phyloP scores from a whole-genome alignment of 73 alveolate species.

The Paramecium bursaria region DNA sequence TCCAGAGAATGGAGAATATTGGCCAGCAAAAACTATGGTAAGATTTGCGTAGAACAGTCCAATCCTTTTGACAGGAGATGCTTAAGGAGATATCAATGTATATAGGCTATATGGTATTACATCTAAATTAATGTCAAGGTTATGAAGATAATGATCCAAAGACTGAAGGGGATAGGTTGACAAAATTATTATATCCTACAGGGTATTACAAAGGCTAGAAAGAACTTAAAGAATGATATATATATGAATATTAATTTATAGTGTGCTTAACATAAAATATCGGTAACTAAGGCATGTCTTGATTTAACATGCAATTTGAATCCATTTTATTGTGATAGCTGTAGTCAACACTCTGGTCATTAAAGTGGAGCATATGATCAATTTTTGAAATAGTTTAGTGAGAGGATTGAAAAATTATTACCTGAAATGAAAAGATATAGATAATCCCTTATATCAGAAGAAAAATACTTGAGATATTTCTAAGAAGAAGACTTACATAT shows the following conservation, averaged over 20 bases:
- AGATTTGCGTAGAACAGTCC: slow-evolving; percentile 91
- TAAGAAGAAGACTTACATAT: slow-evolving; percentile 16
- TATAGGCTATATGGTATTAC: slow-evolving; percentile 83
- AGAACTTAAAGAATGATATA: slow-evolving; percentile 43
- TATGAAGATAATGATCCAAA: slow-evolving; percentile 69
- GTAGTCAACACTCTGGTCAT: neutral
- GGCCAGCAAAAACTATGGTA: slow-evolving; percentile 92
- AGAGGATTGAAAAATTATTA: slow-evolving; percentile 9
- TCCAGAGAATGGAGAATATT: slow-evolving; percentile 68
- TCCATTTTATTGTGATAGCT: slow-evolving; percentile 32
- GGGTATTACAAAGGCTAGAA: slow-evolving; percentile 66
- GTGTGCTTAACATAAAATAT: slow-evolving; percentile 49
- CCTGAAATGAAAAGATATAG: neutral
- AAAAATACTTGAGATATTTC: neutral
- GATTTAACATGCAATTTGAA: slow-evolving; percentile 23
- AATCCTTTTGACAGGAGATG: slow-evolving; percentile 93
- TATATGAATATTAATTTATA: slow-evolving; percentile 8
- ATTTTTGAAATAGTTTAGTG: slow-evolving; percentile 14
- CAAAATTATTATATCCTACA: slow-evolving; percentile 62
- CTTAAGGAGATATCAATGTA: slow-evolving; percentile 88
- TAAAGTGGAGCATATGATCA: slow-evolving; percentile 9
- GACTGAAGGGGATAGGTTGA: slow-evolving; percentile 37
- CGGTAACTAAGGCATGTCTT: slow-evolving; percentile 20
- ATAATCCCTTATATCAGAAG: neutral
- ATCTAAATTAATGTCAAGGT: neutral